Conservation (phyloP, 345 rosid genomes). For the Alliaria petiolata region DNA sequence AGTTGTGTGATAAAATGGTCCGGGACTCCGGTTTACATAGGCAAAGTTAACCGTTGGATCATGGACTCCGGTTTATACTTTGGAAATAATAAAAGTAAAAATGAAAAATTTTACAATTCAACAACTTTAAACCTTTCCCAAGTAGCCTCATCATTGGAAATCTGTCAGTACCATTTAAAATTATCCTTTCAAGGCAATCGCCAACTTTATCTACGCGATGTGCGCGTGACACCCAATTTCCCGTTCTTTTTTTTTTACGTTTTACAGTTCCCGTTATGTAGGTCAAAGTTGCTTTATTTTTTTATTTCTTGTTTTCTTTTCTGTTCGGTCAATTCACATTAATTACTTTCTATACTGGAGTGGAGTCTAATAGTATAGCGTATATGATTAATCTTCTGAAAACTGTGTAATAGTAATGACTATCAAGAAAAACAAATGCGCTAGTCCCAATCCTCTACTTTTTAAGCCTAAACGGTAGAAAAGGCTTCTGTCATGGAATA, state of each 20-base stretch:
- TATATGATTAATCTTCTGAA: conserved; percentile 25
- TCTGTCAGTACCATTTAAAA: conserved; percentile 22
- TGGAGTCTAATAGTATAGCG: background rate
- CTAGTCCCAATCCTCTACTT: too few species aligned
- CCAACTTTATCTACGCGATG: background rate
- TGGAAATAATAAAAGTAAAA: background rate
- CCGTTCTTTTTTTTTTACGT: background rate
- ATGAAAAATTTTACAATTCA: background rate
- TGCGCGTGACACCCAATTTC: conserved; percentile 17
- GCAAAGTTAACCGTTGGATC: too few species aligned
- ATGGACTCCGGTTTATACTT: too few species aligned
- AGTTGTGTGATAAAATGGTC: background rate
- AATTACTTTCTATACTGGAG: background rate
- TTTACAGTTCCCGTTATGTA: background rate
- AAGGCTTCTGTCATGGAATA: too few species aligned
- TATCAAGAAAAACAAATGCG: background rate
- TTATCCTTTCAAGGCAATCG: conserved; percentile 24
- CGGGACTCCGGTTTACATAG: too few species aligned
- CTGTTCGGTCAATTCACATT: conserved; percentile 4
- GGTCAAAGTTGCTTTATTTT: conserved; percentile 20
- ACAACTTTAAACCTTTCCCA: background rate
- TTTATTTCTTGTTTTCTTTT: background rate
- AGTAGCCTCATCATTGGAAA: conserved; percentile 25
- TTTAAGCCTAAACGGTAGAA: too few species aligned
- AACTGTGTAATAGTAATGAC: background rate